Conservation (phyloP, 129 eudicot genomes). For the Escallonia rubra region DNA sequence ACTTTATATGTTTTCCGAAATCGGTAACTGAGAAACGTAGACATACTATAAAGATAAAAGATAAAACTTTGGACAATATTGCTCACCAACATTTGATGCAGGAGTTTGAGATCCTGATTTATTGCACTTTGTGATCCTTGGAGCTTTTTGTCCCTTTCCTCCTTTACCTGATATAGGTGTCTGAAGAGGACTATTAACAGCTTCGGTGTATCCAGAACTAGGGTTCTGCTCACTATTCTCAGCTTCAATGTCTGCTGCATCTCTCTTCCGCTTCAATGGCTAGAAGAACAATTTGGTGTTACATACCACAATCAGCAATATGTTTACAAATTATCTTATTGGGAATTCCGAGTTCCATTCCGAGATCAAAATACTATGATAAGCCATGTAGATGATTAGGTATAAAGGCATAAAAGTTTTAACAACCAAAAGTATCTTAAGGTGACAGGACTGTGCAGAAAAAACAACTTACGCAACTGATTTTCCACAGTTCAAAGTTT, state of each 20-base stretch:
- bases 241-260: constrained; percentile 41
- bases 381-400: too few species aligned
- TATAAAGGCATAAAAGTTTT: too few species aligned
- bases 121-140: constrained; percentile 62
- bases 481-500: too few species aligned
- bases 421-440: too few species aligned
- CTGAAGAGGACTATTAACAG: constrained; percentile 42
- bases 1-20: too few species aligned
- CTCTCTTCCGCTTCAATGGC: constrained; percentile 75
- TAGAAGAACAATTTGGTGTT: constrained; percentile 10
- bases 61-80: not conserved
- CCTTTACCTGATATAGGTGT: constrained; percentile 66
- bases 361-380: too few species aligned
- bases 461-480: too few species aligned
- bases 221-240: constrained; percentile 42
- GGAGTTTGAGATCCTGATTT: constrained; percentile 61
- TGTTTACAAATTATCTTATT: not conserved
- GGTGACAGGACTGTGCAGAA: too few species aligned
- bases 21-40: too few species aligned
- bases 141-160: constrained; percentile 46
- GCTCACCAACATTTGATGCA: constrained; percentile 60
- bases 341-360: too few species aligned
- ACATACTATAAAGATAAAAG: too few species aligned
- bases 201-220: constrained; percentile 43
- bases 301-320: constrained; percentile 1